A percentile compares a stretch with the other conserved stretches of the same genome.
phyloP scores from a whole-genome alignment of 208 protist species.

The Hexamita inflata region DNA sequence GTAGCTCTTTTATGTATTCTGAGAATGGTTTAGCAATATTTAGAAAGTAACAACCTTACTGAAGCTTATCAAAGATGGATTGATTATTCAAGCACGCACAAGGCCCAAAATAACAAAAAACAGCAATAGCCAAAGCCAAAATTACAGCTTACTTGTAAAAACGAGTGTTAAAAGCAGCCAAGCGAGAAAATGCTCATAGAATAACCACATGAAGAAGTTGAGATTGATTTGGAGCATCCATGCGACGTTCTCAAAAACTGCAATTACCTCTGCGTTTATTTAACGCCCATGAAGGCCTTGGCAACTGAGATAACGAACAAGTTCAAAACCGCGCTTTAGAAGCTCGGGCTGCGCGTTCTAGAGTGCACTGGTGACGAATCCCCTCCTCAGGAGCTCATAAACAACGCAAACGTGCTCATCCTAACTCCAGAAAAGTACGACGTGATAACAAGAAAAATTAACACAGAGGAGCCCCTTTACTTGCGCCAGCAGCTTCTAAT shows the following conservation, averaged over 20 bases:
- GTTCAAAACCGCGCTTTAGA: slow-evolving; percentile 64
- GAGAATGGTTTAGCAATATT: slow-evolving; percentile 51
- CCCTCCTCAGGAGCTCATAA: slow-evolving; percentile 77
- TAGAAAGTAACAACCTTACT: slow-evolving; percentile 19
- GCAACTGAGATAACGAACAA: slow-evolving; percentile 87
- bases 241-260: too few species aligned
- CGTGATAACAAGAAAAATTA: slow-evolving; percentile 88
- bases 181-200: too few species aligned
- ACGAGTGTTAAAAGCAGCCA: too few species aligned
- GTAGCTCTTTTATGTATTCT: slow-evolving; percentile 85
- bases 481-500: slow-evolving; percentile 70
- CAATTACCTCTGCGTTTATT: neutral
- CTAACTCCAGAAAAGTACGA: slow-evolving; percentile 99
- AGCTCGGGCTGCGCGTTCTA: slow-evolving; percentile 50
- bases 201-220: too few species aligned
- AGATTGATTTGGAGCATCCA: too few species aligned
- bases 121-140: neutral
- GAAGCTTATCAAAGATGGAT: slow-evolving; percentile 48
- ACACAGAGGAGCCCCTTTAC: slow-evolving; percentile 69
- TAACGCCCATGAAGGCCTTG: slow-evolving; percentile 95
- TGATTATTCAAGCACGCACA: slow-evolving; percentile 96
- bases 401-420: slow-evolving; percentile 88
- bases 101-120: slow-evolving; percentile 47
- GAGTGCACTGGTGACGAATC: slow-evolving; percentile 98
- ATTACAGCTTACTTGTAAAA: too few species aligned